phyloP scores from a whole-genome alignment of 116 monocot genomes.

The Phalaenopsis hybrid region DNA sequence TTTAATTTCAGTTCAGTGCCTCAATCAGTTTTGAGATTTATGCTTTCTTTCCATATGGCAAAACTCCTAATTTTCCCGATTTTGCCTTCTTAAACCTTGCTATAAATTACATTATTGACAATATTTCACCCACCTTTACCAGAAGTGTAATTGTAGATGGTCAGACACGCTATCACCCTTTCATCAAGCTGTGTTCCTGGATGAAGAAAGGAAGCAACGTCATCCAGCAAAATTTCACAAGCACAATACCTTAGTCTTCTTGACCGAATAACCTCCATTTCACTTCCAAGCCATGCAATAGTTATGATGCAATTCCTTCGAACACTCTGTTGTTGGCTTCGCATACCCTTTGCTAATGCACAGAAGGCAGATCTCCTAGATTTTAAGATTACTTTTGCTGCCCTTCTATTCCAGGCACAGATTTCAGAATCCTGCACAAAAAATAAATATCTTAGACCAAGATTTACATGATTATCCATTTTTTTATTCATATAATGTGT shows the following conservation, averaged over 20 bases:
- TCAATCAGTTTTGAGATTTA: too few species aligned
- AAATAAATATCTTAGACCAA: not conserved
- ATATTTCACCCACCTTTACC: constrained; percentile 63
- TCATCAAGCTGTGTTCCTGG: constrained; percentile 84
- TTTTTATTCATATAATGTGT: not conserved
- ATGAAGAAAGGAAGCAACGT: constrained; percentile 67
- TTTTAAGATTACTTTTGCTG: constrained; percentile 54
- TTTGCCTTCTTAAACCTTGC: too few species aligned
- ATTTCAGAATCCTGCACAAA: constrained; percentile 68
- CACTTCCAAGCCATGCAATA: constrained; percentile 78
- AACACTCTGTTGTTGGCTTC: constrained; percentile 63
- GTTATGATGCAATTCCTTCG: constrained; percentile 61
- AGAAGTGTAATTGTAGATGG: constrained; percentile 75
- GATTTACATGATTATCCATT: too few species aligned
- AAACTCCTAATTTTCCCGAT: too few species aligned
- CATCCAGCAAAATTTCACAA: constrained; percentile 60
- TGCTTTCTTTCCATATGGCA: too few species aligned
- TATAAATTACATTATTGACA: too few species aligned
- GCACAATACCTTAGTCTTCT: constrained; percentile 62
- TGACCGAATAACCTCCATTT: constrained; percentile 39
- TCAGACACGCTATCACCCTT: constrained; percentile 73
- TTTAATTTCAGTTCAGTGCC: too few species aligned
- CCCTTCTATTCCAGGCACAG: constrained; percentile 59
- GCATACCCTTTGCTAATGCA: constrained; percentile 69
- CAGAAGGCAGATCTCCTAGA: constrained; percentile 41